Evolutionary conservation across 805 yeast genomes (phyloP), one percentile per base, ranked within the genome.

Genomic region (Candida corydali): DNA sequence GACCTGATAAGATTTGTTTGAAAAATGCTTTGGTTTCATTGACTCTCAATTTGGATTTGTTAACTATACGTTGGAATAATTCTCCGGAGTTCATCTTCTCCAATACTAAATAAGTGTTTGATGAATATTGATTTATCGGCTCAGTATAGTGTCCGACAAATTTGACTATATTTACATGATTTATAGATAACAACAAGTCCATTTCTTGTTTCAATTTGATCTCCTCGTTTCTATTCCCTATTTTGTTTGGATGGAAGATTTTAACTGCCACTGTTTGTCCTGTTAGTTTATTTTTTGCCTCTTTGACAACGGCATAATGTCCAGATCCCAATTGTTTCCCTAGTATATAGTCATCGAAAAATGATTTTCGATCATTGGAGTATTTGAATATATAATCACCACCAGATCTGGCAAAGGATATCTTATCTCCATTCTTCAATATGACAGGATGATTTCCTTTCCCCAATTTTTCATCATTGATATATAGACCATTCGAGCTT

Each of bases 221-320:
- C 17, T 65, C 64, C 8, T 72, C 73, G 3, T 22, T 17, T 41
- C 60, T 64, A 34, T 39, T 26, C 45, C 49, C 42, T 1, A 53
- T 42, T 54, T 55, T 74, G 63, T 43, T 63, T 2, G 82, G 80
- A 46, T 78, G 80, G 56, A 84, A 84, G 7, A 84, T 78, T 51
- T 84, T 84, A 3, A 84, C 86, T 0, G 91, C 93, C 32, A 78
- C 83, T 2, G 70, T 58, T 34, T 71, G 70, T 0, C 87, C 86
- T 0, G 80, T 70, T 6, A 58, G 55, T 45, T 78, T 73, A 43
- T 75, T 70, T 6, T 66, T 64, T 2, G 86, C 86, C 45, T 81
- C 85, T 51, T 78, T 80, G 3, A 84, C 93, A n/a, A 78, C 77
- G 0, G 93, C 91, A 50, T 84, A 84, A 57, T 84, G 91, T 0